phyloP scores from a whole-genome alignment of 225 moss, liverwort and hornwort species.

The Sphagnum tenellum region DNA sequence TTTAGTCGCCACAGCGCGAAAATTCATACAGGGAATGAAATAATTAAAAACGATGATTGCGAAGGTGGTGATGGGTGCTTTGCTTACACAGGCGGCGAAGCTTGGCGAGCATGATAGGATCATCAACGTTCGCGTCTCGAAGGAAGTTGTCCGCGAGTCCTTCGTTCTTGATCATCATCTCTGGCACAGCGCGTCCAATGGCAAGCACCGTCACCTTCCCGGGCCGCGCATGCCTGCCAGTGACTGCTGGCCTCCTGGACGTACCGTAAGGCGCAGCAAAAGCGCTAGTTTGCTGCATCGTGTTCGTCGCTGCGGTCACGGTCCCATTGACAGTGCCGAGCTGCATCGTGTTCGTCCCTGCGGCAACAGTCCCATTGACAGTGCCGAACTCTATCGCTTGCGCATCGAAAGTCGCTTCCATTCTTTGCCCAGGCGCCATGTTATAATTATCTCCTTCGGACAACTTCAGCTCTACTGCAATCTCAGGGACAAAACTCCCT shows the following conservation, averaged over 20 bases:
- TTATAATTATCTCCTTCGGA: no score
- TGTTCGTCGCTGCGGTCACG: no score
- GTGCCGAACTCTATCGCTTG: slow-evolving; percentile 26
- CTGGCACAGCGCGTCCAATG: slow-evolving; percentile 83
- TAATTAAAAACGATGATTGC: no score
- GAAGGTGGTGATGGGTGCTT: no score
- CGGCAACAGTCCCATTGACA: not conserved
- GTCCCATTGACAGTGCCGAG: no score
- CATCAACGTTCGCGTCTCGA: slow-evolving; percentile 45
- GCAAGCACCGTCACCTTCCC: slow-evolving; percentile 68
- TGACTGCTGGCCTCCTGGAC: not conserved
- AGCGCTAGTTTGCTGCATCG: no score
- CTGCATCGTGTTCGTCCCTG: no score
- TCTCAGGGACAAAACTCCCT: no score
- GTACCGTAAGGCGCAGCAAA: no score
- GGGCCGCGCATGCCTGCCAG: slow-evolving; percentile 24
- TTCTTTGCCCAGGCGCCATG: slow-evolving; percentile 1
- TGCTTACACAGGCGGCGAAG: slow-evolving; percentile 76
- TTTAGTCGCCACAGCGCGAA: no score
- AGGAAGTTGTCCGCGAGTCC: slow-evolving; percentile 71
- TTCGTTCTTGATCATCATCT: slow-evolving; percentile 55
- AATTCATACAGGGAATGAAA: no score
- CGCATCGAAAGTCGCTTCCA: slow-evolving; percentile 14
- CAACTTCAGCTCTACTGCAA: no score
- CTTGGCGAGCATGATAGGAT: slow-evolving; percentile 70